Percentiles rank a stretch among this genome's conserved stretches.
phyloP scores from a whole-genome alignment of 345 rosid genomes.

The Gossypium turneri region DNA sequence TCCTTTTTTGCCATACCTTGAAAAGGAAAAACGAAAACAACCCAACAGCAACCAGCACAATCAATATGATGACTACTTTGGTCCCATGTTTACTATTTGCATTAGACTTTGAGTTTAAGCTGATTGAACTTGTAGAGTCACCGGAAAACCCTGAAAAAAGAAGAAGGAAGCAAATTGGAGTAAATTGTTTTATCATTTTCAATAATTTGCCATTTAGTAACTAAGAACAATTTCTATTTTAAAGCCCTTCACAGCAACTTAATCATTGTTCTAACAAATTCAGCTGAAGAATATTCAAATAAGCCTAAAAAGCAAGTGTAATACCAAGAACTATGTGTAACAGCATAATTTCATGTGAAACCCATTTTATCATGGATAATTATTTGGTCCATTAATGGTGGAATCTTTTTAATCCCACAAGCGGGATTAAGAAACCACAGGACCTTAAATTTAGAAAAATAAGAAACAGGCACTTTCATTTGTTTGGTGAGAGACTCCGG shows the following conservation, averaged over 20 bases:
- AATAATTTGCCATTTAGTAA: neutral
- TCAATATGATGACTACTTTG: constrained; percentile 41
- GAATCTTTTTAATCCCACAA: neutral
- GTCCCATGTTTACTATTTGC: constrained; percentile 41
- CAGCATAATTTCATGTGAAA: neutral
- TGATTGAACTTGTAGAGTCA: constrained; percentile 41
- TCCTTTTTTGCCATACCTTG: constrained; percentile 96
- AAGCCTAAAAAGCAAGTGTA: neutral
- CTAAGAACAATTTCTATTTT: neutral
- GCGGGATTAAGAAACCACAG: too few species aligned
- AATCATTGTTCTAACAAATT: neutral
- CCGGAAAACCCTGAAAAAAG: constrained; percentile 46
- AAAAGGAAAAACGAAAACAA: constrained; percentile 59
- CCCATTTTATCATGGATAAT: too few species aligned
- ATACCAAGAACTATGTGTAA: neutral
- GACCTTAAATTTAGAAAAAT: too few species aligned
- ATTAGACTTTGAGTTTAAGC: constrained; percentile 34
- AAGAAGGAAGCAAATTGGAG: neutral
- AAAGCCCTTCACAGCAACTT: neutral
- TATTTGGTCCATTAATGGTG: too few species aligned
- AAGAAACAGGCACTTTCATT: too few species aligned
- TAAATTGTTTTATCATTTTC: neutral
- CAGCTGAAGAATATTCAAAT: neutral
- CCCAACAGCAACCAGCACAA: constrained; percentile 47
- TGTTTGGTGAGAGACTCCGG: too few species aligned